A percentile compares a stretch with the other conserved stretches of the same genome.
phyloP scores from a whole-genome alignment of 495 filamentous ascomycete species.

The Hyaloscypha hepaticicola region DNA sequence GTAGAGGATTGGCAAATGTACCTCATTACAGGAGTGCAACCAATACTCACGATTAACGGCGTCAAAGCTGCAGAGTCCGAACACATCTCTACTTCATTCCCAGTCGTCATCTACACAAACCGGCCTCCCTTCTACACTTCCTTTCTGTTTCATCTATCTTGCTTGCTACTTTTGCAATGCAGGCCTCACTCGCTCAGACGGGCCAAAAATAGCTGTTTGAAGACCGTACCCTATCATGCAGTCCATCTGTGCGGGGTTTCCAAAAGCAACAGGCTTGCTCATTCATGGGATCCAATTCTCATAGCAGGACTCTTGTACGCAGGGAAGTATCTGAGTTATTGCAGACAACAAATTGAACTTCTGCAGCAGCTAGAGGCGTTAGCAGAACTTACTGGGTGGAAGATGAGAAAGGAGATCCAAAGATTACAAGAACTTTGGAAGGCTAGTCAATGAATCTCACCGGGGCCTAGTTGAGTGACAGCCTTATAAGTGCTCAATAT shows the following conservation, averaged over 20 bases:
- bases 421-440: not conserved
- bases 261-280: not conserved
- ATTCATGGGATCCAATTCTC: not conserved
- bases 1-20: not conserved
- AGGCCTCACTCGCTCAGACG: not conserved
- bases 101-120: not conserved
- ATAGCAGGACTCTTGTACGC: not conserved
- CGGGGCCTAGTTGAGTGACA: not conserved
- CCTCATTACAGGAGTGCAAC: not conserved
- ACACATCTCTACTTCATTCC: not conserved
- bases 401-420: not conserved
- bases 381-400: not conserved
- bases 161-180: not conserved
- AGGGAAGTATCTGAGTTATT: not conserved
- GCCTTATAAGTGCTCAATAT: not conserved
- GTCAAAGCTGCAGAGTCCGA: not conserved
- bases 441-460: not conserved
- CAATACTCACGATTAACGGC: not conserved
- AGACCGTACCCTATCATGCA: not conserved
- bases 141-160: not conserved
- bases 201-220: not conserved
- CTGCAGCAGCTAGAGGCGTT: not conserved
- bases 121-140: not conserved
- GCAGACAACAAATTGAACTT: not conserved
- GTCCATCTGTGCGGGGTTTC: not conserved